phyloP scores from a whole-genome alignment of 148 eudicot species.

The Amaranthus palmeri region DNA sequence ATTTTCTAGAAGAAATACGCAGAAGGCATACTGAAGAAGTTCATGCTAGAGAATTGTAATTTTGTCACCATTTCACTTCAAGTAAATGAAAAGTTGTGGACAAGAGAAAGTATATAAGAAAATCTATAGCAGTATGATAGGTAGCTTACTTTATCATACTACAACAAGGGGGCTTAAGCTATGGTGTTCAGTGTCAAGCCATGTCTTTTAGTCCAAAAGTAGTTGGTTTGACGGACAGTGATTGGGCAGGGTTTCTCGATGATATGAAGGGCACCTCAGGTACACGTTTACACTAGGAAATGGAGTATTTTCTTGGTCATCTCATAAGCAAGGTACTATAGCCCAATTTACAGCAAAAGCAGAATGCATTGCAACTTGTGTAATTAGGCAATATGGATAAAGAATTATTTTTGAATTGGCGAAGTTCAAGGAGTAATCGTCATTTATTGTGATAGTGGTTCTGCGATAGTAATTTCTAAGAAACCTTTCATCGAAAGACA shows the following conservation, averaged over 20 bases:
- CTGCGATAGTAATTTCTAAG: too few relatives aligned
- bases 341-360: neutral
- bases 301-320: neutral
- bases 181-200: neutral
- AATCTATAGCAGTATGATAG: slow-evolving; percentile 15
- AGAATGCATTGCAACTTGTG: too few relatives aligned
- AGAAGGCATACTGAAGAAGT: neutral
- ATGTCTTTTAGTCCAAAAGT: neutral
- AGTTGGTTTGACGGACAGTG: neutral
- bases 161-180: slow-evolving; percentile 1
- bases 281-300: neutral
- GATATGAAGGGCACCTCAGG: slow-evolving; percentile 1
- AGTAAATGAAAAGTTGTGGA: slow-evolving; percentile 6
- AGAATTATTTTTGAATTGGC: neutral
- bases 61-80: slow-evolving; percentile 9
- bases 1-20: slow-evolving; percentile 19
- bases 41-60: slow-evolving; percentile 4
- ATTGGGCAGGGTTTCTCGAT: neutral
- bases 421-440: neutral
- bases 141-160: slow-evolving; percentile 17
- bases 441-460: too few relatives aligned
- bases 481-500: too few relatives aligned
- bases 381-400: neutral
- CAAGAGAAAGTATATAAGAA: slow-evolving; percentile 12
- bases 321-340: neutral